A percentile compares a stretch with the other conserved stretches of the same genome.
These are phyloP conservation scores for Aspergillus incahuasiensis DNA, from an alignment of 495 filamentous ascomycete species.

Conservation along the genomic window DNA sequence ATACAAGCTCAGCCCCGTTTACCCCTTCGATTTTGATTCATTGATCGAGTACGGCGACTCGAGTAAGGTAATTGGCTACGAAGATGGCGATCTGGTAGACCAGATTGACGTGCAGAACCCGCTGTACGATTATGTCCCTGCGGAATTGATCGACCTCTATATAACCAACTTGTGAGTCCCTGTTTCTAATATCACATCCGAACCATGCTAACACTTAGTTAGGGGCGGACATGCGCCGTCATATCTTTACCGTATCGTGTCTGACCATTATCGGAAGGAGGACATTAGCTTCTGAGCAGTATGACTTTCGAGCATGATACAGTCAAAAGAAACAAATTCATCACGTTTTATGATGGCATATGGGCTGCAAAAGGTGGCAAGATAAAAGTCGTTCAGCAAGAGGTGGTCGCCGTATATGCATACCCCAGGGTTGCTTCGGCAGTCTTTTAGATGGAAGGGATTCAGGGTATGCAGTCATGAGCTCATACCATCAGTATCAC, in stretches of 20 bases:
- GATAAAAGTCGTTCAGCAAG: too few species aligned
- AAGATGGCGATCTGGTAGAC: conserved; percentile 69
- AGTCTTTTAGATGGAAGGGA: too few species aligned
- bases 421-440: too few species aligned
- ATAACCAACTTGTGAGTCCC: conserved; percentile 86
- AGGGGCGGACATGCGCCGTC: conserved; percentile 77
- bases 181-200: neutral
- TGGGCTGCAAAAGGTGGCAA: neutral
- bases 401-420: neutral
- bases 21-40: conserved; percentile 71
- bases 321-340: neutral
- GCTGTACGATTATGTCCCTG: conserved; percentile 74
- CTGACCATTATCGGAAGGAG: conserved; percentile 80
- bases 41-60: conserved; percentile 80
- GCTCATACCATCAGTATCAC: neutral
- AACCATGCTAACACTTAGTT: conserved; percentile 21
- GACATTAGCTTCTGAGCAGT: conserved; percentile 59
- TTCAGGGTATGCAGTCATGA: neutral
- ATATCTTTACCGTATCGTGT: conserved; percentile 74
- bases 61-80: conserved; percentile 64
- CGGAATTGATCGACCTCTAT: conserved; percentile 79
- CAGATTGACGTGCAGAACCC: conserved; percentile 77
- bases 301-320: neutral
- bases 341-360: neutral
- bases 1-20: conserved; percentile 86